These are phyloP conservation scores for Aspergillus alliaceus DNA, from an alignment of 2,329 filamentous ascomycete species.

Conservation along the genomic window DNA sequence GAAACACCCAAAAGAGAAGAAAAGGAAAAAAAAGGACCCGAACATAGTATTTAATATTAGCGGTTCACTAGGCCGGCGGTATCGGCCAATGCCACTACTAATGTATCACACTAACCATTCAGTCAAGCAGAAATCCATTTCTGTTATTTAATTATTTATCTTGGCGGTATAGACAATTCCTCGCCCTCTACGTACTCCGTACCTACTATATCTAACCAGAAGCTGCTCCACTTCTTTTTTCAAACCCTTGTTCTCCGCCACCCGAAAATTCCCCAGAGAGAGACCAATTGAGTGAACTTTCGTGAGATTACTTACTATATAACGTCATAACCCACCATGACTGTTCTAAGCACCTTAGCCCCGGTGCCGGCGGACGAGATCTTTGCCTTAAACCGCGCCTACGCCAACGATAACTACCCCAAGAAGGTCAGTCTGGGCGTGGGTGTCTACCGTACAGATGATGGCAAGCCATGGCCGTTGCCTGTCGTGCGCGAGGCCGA, in stretches of 20 bases:
- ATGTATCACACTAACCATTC: slow-evolving; percentile 4
- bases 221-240: slow-evolving; percentile 13
- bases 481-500: slow-evolving; percentile 87
- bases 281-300: background rate
- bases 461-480: slow-evolving; percentile 94
- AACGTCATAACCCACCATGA: slow-evolving; percentile 23
- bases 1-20: slow-evolving; percentile 4
- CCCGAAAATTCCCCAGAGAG: background rate
- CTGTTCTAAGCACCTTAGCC: slow-evolving; percentile 56
- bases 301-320: background rate
- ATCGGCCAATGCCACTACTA: slow-evolving; percentile 23
- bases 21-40: background rate
- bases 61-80: slow-evolving; percentile 22
- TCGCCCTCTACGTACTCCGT: background rate
- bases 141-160: slow-evolving; percentile 5
- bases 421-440: slow-evolving; percentile 89
- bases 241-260: background rate
- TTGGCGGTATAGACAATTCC: background rate
- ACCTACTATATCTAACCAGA: slow-evolving; percentile 2
- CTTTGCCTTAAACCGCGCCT: slow-evolving; percentile 85
- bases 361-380: slow-evolving; percentile 88
- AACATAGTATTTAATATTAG: slow-evolving; percentile 11
- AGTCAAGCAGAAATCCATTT: slow-evolving; percentile 10
- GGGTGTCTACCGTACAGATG: slow-evolving; percentile 87
- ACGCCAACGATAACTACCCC: slow-evolving; percentile 66